Evolutionary conservation across 495 filamentous ascomycete genomes (phyloP), one percentile per base, ranked within the genome.

Genomic region (Endocarpon pusillum): DNA sequence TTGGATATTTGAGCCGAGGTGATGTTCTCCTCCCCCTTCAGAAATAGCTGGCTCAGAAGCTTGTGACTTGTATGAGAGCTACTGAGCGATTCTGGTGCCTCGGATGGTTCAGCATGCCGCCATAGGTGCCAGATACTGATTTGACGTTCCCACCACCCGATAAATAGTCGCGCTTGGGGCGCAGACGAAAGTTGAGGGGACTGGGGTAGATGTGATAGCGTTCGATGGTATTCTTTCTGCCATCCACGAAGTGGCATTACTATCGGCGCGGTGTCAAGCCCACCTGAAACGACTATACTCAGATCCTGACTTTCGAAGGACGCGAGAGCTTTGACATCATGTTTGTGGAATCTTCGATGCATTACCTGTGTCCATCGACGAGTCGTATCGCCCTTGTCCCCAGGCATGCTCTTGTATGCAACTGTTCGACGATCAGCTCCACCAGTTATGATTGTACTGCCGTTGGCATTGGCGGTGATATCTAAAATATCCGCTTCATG

Each of bases 321-420:
- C 32, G 85, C 84, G 70, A 99, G 82, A 10, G 86, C 71, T 56
- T 94, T 94, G 41, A 96, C 83, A 61, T 99, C 89, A 48, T 94
- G 84, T 10, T 66, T 67, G 46, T 99, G 91, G 46, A 81, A 80
- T 47, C 84, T 65, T 37, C 75, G 61, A 44, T 92, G 82, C 42
- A 70, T 73, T n/a, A 81, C 58, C 55, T 89, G 83, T 9, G 69
- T 73, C 91, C 91, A 96, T 48, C 79, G 64, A 38, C 51, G 51
- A 20, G 58, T 59, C 32, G 72, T 67, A 33, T 70, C 67, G 24
- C 66, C 61, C 38, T 63, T 66, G 30, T 69, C 67, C n/a, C 56
- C 53, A 4, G 49, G 52, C 32, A 59, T 57, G 40, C 58, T 60
- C 54, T 71, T 72, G 51, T 87, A 94, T 19, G 86, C 57, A 8